phyloP scores from a whole-genome alignment of 2,329 filamentous ascomycete genomes.

The Myriangium duriaei region DNA sequence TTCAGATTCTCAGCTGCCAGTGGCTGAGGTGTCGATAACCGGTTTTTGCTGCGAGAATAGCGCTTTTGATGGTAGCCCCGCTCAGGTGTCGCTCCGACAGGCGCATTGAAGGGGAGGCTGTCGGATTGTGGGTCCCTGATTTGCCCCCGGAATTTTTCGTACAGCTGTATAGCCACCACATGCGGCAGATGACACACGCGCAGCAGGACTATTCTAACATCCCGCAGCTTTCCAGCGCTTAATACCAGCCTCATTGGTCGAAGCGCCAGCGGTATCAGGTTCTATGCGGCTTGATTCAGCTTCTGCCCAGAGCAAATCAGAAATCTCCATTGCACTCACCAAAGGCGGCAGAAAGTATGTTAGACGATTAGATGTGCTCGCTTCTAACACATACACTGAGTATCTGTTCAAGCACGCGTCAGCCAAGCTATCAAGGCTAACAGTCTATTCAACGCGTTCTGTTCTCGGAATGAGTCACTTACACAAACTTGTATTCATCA shows the following conservation, averaged over 20 bases:
- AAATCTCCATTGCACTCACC: no score
- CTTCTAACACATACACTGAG: conserved; percentile 43
- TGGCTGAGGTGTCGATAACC: conserved; percentile 18
- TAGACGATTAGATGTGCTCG: conserved; percentile 35
- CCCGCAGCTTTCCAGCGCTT: conserved; percentile 51
- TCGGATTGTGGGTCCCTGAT: neutral
- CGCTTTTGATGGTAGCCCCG: conserved; percentile 3
- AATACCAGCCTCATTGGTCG: conserved; percentile 60
- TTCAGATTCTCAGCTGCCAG: conserved; percentile 14
- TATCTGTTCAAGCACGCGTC: conserved; percentile 28
- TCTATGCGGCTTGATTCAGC: no score
- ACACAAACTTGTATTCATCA: conserved; percentile 72
- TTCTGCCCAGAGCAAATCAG: no score
- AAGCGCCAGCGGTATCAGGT: conserved; percentile 61
- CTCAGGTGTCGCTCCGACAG: conserved; percentile 5
- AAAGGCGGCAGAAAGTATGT: conserved; percentile 37
- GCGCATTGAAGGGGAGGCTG: conserved; percentile 6
- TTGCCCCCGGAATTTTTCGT: conserved; percentile 35
- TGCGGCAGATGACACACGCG: conserved; percentile 53
- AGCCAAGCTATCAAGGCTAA: no score
- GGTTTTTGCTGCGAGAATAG: conserved; percentile 9
- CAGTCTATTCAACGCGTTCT: conserved; percentile 15
- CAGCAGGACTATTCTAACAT: conserved; percentile 44
- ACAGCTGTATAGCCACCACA: conserved; percentile 55
- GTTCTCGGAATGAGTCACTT: conserved; percentile 48